These are phyloP conservation scores for Quercus lobata DNA, from an alignment of 331 rosid genomes.

Conservation along the genomic window DNA sequence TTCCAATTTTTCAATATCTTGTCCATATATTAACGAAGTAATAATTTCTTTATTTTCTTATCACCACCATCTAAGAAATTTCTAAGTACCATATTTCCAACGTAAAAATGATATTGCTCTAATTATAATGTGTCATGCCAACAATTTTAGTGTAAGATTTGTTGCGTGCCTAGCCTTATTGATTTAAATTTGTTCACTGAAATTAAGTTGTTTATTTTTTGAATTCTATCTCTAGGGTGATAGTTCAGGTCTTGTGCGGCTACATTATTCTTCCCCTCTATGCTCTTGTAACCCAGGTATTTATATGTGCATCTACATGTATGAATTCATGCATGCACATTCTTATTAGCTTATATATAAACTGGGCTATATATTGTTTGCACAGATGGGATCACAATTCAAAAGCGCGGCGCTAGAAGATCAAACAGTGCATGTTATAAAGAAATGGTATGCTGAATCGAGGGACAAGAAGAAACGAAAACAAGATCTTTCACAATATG, in stretches of 20 bases:
- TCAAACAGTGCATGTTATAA: conserved; percentile 32
- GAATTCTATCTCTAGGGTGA: conserved; percentile 27
- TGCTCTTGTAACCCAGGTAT: conserved; percentile 68
- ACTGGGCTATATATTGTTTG: background rate
- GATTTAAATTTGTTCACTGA: background rate
- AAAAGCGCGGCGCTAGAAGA: conserved; percentile 42
- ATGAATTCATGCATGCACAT: background rate
- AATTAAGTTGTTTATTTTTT: background rate
- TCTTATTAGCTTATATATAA: background rate
- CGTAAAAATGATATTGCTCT: too few relatives aligned
- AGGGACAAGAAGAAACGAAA: conserved; percentile 35
- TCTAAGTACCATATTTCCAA: too few relatives aligned
- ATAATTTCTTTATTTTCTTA: too few relatives aligned
- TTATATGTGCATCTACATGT: too few relatives aligned
- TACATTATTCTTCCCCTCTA: conserved; percentile 63
- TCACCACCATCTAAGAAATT: too few relatives aligned
- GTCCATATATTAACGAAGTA: too few relatives aligned
- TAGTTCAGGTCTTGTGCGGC: conserved; percentile 55
- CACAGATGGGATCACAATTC: conserved; percentile 57
- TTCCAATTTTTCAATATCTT: too few relatives aligned
- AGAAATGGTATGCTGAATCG: conserved; percentile 45
- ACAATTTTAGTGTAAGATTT: too few relatives aligned
- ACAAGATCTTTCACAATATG: conserved; percentile 14
- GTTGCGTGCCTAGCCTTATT: too few relatives aligned
- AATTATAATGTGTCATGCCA: too few relatives aligned